Base-by-base conservation (phyloP, 495 filamentous ascomycete species). In the Trichocladium antarcticum region DNA sequence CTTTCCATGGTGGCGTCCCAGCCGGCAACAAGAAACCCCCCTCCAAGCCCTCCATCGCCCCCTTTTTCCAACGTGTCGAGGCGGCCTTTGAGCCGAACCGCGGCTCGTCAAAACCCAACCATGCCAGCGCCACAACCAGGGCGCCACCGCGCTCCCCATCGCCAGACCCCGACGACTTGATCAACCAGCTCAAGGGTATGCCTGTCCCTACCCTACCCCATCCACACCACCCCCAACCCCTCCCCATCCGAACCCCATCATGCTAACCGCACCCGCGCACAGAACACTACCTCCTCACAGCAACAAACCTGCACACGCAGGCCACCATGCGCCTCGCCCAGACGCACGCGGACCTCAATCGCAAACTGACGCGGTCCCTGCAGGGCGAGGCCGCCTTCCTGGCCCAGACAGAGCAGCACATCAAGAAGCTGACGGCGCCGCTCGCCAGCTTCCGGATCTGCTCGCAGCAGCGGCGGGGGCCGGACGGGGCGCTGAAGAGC, bases 261-360 rank as follows among this genome's bases (percentile, higher is more conserved):
- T 28, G 9, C 47, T 42, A 31, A 27, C 24, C 19, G 16, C 27
- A 11, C 22, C 4, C 12, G 3, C 22, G n/a, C 37, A 7, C 38
- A 60, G 57, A 57, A 21, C 49, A 60, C 42, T 57, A 57, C 47
- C 40, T 48, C 32, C 28, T 27, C 1, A 57, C 38, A 9, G 57
- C 55, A 17, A 37, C 34, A 1, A 48, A 45, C 4, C 46, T 66
- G 3, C 50, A 45, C 10, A 34, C 47, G 3, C 50, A 44, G 1
- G 53, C 55, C 0, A 47, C 44, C n/a, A 44, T 47, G n/a, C 51
- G 46, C 9, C 57, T 66, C 14, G 43, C 56, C 16, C 40, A 53
- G 4, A 38, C 54, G 0, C 51, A 66, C 21, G 29, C 45, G 5
- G 29, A 42, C 3, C 54, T 65, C 37, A 10, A 27, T 17, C 38